Evolutionary conservation across 2,329 filamentous ascomycete species (phyloP).

Genomic region (Neofusicoccum kwambonambiense): DNA sequence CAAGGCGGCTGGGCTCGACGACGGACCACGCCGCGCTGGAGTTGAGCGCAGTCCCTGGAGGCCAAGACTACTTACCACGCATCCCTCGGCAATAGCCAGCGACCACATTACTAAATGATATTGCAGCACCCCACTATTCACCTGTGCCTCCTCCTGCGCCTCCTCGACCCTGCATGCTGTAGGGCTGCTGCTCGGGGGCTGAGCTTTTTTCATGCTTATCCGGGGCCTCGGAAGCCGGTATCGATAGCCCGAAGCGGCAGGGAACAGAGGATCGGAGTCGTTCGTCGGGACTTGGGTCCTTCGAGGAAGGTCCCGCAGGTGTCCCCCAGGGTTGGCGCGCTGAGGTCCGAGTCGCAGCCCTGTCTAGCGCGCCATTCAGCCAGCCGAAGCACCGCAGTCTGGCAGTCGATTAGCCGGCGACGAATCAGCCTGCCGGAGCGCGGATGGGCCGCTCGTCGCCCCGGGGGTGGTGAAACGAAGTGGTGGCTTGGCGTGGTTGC

Average conservation of each 20-base stretch:
- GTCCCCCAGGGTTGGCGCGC: neutral
- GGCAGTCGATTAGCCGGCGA: neutral
- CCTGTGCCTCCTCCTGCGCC: neutral
- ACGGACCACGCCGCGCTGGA: neutral
- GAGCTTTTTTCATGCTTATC: neutral
- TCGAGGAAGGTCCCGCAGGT: neutral
- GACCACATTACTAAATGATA: neutral
- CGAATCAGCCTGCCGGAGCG: neutral
- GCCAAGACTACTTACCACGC: neutral
- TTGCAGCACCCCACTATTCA: neutral
- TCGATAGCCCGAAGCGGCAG: neutral
- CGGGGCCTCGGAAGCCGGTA: neutral
- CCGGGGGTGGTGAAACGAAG: neutral
- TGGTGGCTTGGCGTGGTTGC: neutral
- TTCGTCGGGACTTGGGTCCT: neutral
- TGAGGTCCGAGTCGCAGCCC: neutral
- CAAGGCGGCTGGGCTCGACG: neutral
- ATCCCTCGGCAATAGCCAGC: neutral
- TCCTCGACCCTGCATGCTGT: neutral
- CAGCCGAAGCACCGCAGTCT: neutral
- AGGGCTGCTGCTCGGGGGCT: neutral
- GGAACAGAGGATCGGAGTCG: neutral
- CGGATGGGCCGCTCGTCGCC: neutral
- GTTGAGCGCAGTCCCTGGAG: neutral
- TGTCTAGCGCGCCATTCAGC: neutral